Percentiles rank a stretch among this genome's conserved stretches.
phyloP scores from a whole-genome alignment of 495 filamentous ascomycete genomes.

The Neurospora intermedia region DNA sequence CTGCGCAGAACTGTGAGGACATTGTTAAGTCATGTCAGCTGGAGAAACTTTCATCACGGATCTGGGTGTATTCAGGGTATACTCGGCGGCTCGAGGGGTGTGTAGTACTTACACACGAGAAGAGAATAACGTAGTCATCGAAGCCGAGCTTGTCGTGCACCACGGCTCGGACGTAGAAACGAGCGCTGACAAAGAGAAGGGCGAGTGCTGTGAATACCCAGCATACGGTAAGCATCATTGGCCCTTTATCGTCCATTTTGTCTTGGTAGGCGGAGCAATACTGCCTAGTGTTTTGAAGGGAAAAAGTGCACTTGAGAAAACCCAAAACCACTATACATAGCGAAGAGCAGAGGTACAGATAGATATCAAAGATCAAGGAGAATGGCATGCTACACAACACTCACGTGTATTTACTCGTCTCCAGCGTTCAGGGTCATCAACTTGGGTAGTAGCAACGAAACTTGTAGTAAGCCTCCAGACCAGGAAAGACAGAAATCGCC shows the following conservation, averaged over 20 bases:
- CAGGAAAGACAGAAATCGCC: neutral
- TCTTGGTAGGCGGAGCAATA: neutral
- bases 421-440: neutral
- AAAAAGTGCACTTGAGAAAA: neutral
- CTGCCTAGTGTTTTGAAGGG: no score
- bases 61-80: neutral
- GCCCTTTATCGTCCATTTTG: constrained; percentile 2
- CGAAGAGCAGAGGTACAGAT: neutral
- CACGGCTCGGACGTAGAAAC: constrained; percentile 12
- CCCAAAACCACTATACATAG: neutral
- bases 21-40: neutral
- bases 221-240: constrained; percentile 9
- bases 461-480: neutral
- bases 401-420: neutral
- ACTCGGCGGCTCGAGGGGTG: neutral
- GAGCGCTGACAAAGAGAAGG: constrained; percentile 10
- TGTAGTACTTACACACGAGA: neutral
- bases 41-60: neutral
- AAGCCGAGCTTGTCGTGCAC: constrained; percentile 3
- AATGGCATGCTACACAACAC: neutral
- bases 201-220: constrained; percentile 7
- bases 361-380: neutral
- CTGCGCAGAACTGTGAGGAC: constrained; percentile 2
- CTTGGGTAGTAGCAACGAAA: neutral
- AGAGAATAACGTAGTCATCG: constrained; percentile 8